Evolutionary conservation across 2,329 filamentous ascomycete genomes (phyloP), one percentile per base, ranked within the genome.

Genomic region (Ophiostoma angusticollis): DNA sequence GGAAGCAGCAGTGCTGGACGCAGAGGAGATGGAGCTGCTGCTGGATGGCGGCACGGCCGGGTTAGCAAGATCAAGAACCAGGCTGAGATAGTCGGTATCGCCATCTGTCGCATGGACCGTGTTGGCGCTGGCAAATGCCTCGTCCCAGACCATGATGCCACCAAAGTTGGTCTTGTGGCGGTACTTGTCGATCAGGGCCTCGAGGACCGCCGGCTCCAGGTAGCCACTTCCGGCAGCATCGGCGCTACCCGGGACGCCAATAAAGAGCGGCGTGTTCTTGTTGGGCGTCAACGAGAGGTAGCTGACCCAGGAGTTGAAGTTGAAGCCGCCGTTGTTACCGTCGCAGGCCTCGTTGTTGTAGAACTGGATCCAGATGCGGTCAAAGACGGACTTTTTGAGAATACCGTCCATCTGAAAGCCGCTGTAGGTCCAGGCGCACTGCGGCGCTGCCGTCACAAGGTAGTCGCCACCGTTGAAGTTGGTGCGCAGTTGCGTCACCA

Each of bases 371-470:
- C 58, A 65, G 7, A 68, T 48, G 34, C 55, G 54, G 44, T 67
- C 62, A 42, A 65, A 66, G 28, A 50, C 42, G 28, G 57, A 51
- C 22, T 52, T 35, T 19, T 58, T 47, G 16, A 65, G 53, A 28
- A 72, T 63, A 1, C 49, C 45, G 32, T 59, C 58, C 50, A 72
- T 63, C 42, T 61, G 48, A 21, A 70, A 54, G 39, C 60, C 62
- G 2, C 57, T 32, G 5, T 55, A 42, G 3, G 40, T 36, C 16
- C 59, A 53, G 12, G 62, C 58, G 49, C 64, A 67, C 47, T 67
- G 61, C n/a, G 64, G 64, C 6, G 63, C 61, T 5, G 58, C 63
- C 0, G 61, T 59, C 45, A 74, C 63, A 46, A 67, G 62, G 45
- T 63, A 66, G 8, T 48, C 49, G 22, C 31, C 39, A 33, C 41